A percentile compares a stretch with the other conserved stretches of the same genome.
Conservation (phyloP, 2,329 filamentous ascomycete species). For the Arthrobotrys entomopaga region DNA sequence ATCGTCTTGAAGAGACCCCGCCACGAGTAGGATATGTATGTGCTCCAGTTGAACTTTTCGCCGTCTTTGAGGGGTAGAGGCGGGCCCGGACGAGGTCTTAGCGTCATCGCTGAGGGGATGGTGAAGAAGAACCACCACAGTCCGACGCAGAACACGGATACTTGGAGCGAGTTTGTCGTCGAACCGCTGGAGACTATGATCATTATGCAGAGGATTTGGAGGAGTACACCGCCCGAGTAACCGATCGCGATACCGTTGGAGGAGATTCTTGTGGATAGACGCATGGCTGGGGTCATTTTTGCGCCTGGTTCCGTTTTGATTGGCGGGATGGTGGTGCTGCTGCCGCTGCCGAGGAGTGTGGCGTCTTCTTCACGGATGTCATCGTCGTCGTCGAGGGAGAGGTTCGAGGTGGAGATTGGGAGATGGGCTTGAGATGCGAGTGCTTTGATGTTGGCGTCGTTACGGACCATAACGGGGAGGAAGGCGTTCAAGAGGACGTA, state of each 20-base stretch:
- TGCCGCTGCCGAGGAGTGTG: slow-evolving; percentile 28
- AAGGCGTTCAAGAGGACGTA: slow-evolving; percentile 97
- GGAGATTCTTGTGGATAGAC: slow-evolving; percentile 88
- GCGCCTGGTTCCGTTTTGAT: slow-evolving; percentile 30
- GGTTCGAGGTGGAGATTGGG: slow-evolving; percentile 16
- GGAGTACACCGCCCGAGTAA: slow-evolving; percentile 83
- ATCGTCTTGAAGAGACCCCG: slow-evolving; percentile 83
- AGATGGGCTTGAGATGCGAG: slow-evolving; percentile 41
- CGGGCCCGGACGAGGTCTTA: slow-evolving; percentile 87
- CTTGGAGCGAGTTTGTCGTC: slow-evolving; percentile 82
- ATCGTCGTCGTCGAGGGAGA: slow-evolving; percentile 44
- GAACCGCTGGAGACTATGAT: slow-evolving; percentile 82
- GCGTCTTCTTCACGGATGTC: slow-evolving; percentile 51
- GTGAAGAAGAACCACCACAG: slow-evolving; percentile 94
- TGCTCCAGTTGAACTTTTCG: slow-evolving; percentile 67
- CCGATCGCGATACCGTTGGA: slow-evolving; percentile 93
- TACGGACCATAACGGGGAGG: slow-evolving; percentile 85
- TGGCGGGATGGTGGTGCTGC: slow-evolving; percentile 9
- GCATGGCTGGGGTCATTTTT: slow-evolving; percentile 65
- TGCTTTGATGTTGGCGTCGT: slow-evolving; percentile 71
- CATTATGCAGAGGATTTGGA: slow-evolving; percentile 75
- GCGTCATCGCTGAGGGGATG: slow-evolving; percentile 85
- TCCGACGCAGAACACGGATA: slow-evolving; percentile 87
- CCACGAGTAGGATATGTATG: slow-evolving; percentile 86
- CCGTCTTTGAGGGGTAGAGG: slow-evolving; percentile 68